Percentiles rank a stretch among this genome's conserved stretches.
Conservation (phyloP, 73 alveolate genomes). For the Paramecium octaurelia region DNA sequence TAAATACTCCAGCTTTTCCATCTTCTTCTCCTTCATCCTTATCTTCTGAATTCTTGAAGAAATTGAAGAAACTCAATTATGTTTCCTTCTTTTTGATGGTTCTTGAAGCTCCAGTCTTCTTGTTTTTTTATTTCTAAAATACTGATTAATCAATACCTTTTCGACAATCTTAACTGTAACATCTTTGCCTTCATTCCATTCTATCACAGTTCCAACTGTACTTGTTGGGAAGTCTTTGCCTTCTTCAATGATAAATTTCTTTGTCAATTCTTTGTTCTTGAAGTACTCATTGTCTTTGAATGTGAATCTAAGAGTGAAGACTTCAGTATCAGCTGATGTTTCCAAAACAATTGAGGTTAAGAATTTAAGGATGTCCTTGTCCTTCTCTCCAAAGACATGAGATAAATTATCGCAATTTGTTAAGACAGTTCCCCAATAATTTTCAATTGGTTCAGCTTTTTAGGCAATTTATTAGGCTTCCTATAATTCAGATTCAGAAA, state of each 20-base stretch:
- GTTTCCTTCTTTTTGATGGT: slow-evolving; percentile 77
- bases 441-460: slow-evolving; percentile 51
- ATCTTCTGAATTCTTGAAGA: slow-evolving; percentile 86
- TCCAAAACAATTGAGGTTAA: slow-evolving; percentile 45
- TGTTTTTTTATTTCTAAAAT: slow-evolving; percentile 86
- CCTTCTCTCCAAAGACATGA: slow-evolving; percentile 55
- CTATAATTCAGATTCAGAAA: slow-evolving; percentile 49
- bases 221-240: slow-evolving; percentile 78
- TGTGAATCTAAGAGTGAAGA: slow-evolving; percentile 79
- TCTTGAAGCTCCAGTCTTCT: slow-evolving; percentile 83
- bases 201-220: slow-evolving; percentile 87
- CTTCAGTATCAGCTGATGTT: slow-evolving; percentile 71
- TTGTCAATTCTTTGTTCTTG: slow-evolving; percentile 77
- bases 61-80: slow-evolving; percentile 83
- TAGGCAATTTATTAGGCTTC: slow-evolving; percentile 33
- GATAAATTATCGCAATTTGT: slow-evolving; percentile 50
- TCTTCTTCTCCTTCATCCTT: slow-evolving; percentile 71
- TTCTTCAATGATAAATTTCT: slow-evolving; percentile 79
- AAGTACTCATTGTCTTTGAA: slow-evolving; percentile 91
- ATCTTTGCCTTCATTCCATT: slow-evolving; percentile 94
- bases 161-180: slow-evolving; percentile 86
- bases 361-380: slow-evolving; percentile 52
- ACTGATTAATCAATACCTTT: background rate
- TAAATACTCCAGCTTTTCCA: background rate
- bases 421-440: slow-evolving; percentile 57